phyloP scores from a whole-genome alignment of 805 yeast genomes.

The Zygosaccharomyces siamensis region DNA sequence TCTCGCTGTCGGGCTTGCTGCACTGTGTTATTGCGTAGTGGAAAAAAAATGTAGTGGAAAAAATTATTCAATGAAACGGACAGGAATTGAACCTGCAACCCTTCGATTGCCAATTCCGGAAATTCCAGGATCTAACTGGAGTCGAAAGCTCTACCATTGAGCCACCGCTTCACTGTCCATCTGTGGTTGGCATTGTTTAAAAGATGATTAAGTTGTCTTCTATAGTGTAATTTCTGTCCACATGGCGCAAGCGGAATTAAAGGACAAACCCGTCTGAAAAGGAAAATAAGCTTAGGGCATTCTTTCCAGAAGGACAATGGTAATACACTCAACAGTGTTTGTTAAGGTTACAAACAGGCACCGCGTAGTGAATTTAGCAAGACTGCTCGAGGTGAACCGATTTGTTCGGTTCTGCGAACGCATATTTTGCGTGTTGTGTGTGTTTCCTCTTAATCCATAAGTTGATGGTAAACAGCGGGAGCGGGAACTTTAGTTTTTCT shows the following conservation, averaged over 20 bases:
- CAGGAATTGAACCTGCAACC: constrained; percentile 77
- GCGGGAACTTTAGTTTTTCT: not conserved
- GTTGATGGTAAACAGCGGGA: no score
- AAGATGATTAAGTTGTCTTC: no score
- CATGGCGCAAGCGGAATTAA: not conserved
- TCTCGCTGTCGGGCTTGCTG: not conserved
- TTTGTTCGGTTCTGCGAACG: no score
- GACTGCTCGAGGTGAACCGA: no score
- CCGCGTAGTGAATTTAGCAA: no score
- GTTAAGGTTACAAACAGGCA: no score
- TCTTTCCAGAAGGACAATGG: not conserved
- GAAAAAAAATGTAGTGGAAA: not conserved
- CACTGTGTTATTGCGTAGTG: no score
- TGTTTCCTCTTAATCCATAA: no score
- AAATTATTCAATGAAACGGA: constrained; percentile 48
- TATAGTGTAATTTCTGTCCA: no score
- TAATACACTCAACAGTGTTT: no score
- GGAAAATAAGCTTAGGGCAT: not conserved
- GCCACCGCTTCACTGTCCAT: constrained; percentile 47
- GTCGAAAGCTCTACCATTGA: constrained; percentile 63
- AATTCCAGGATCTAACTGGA: constrained; percentile 40
- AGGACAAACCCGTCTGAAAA: not conserved
- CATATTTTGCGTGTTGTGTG: no score
- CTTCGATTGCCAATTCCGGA: constrained; percentile 45
- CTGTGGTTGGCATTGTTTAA: not conserved